Evolutionary conservation across 169 alveolate species (phyloP).

Genomic region (Plasmodium relictum): DNA sequence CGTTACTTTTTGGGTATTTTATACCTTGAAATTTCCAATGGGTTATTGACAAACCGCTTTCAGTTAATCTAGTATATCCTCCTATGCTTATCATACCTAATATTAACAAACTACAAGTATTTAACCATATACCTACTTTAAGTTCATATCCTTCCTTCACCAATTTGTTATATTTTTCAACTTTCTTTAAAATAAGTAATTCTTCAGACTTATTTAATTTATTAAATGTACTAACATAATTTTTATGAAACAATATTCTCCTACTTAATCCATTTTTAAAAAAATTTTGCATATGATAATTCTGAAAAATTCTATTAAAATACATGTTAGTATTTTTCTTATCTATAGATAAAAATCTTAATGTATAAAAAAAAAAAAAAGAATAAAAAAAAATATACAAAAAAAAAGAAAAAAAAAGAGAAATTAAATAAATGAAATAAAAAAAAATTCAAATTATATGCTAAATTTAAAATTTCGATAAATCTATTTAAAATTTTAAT

Average conservation of each 20-base stretch:
- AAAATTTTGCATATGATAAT: conserved; percentile 16
- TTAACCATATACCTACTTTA: conserved; percentile 73
- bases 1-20: conserved; percentile 87
- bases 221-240: conserved; percentile 20
- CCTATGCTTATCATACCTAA: conserved; percentile 90
- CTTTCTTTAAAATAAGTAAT: conserved; percentile 36
- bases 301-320: conserved; percentile 23
- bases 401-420: too few species aligned
- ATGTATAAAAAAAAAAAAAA: too few species aligned
- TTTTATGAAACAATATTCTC: neutral
- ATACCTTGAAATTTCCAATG: conserved; percentile 91
- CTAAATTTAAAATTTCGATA: too few species aligned
- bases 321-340: conserved; percentile 4
- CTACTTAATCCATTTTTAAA: neutral
- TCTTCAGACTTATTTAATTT: conserved; percentile 51
- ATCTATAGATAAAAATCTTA: too few species aligned
- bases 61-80: conserved; percentile 92
- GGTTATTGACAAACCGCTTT: conserved; percentile 94
- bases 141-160: conserved; percentile 73
- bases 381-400: too few species aligned
- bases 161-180: conserved; percentile 30
- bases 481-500: too few species aligned
- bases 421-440: too few species aligned
- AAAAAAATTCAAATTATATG: too few species aligned
- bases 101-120: conserved; percentile 81